Evolutionary conservation across 2,329 filamentous ascomycete species (phyloP).

Genomic region (Gaeumannomyces sp.): DNA sequence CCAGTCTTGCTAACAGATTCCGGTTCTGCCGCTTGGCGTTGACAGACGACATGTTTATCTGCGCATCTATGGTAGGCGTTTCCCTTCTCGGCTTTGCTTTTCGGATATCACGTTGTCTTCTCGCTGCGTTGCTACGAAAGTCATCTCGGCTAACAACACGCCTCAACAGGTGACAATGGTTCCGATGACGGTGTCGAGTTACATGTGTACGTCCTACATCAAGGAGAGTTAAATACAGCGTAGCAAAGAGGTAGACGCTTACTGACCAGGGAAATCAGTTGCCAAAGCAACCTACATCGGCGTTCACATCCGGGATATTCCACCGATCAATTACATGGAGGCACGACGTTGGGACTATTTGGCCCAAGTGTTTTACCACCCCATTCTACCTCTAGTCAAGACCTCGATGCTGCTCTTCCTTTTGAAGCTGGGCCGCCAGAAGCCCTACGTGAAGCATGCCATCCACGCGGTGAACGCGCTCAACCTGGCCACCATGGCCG

Average conservation of each 20-base stretch:
- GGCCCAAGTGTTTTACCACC: constrained; percentile 44
- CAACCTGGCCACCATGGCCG: constrained; percentile 68
- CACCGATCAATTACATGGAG: constrained; percentile 18
- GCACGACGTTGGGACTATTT: constrained; percentile 25
- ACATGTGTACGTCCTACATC: constrained; percentile 20
- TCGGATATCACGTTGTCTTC: neutral
- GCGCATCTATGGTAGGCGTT: neutral
- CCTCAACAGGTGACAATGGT: constrained; percentile 20
- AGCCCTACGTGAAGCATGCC: constrained; percentile 20
- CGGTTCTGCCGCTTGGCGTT: neutral
- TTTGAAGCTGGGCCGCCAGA: constrained; percentile 24
- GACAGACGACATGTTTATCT: constrained; percentile 5
- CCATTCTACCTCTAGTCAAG: constrained; percentile 70
- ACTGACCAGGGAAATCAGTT: constrained; percentile 13
- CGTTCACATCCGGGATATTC: constrained; percentile 18
- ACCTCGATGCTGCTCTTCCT: constrained; percentile 34
- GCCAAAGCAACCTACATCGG: constrained; percentile 26
- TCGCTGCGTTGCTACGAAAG: neutral
- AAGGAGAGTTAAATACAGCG: neutral
- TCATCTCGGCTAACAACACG: neutral
- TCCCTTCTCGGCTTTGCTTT: neutral
- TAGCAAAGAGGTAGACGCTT: neutral
- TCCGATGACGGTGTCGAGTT: constrained; percentile 23
- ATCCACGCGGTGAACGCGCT: constrained; percentile 37
- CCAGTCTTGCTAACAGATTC: neutral